These are phyloP conservation scores for Nannochloris sp. DNA, from an alignment of 139 green algal genomes.

Conservation along the genomic window DNA sequence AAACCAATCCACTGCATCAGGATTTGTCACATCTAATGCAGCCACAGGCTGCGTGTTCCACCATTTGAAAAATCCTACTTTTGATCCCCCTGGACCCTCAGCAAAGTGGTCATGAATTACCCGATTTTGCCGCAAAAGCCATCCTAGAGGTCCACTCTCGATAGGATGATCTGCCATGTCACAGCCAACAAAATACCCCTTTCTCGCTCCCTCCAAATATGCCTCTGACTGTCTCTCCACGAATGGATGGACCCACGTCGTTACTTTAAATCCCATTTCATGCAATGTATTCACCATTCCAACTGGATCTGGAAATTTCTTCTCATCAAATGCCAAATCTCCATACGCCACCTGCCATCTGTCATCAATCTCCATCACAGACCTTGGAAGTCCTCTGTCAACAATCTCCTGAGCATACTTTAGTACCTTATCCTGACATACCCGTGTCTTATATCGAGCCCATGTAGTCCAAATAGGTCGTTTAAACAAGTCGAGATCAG, in stretches of 20 bases:
- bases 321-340: conserved; percentile 55
- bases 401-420: conserved; percentile 50
- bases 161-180: conserved; percentile 5
- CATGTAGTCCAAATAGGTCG: conserved; percentile 61
- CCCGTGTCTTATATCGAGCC: conserved; percentile 43
- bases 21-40: conserved; percentile 60
- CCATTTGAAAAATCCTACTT: conserved; percentile 39
- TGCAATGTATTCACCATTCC: conserved; percentile 51
- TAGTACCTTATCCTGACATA: conserved; percentile 46
- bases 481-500: conserved; percentile 25
- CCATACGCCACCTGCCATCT: conserved; percentile 19
- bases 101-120: neutral
- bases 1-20: conserved; percentile 53
- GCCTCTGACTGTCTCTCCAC: conserved; percentile 40
- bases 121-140: neutral
- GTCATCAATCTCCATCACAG: conserved; percentile 27
- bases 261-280: conserved; percentile 57
- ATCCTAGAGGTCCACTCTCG: neutral
- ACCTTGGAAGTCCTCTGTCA: conserved; percentile 20
- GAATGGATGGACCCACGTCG: conserved; percentile 62
- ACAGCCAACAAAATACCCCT: conserved; percentile 48
- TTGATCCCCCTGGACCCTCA: conserved; percentile 1
- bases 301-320: conserved; percentile 25
- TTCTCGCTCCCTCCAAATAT: conserved; percentile 40
- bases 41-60: conserved; percentile 46